Conservation (phyloP, 306 rosid species). For the Fragaria iinumae region DNA sequence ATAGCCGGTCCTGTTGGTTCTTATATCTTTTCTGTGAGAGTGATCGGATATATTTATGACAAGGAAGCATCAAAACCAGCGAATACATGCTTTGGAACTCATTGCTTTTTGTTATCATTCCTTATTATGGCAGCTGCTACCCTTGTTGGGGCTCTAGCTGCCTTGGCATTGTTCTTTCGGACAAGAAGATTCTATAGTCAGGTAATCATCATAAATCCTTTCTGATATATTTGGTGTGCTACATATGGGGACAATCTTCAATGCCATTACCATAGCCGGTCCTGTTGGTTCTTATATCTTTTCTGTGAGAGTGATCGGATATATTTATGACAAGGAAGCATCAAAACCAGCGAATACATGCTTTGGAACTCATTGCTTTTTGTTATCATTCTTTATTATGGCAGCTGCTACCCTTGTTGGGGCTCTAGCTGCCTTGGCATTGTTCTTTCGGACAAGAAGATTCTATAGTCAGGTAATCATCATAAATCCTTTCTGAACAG, state of each 20-base stretch:
- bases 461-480: constrained; percentile 43
- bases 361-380: constrained; percentile 51
- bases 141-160: constrained; percentile 48
- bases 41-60: constrained; percentile 28
- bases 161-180: constrained; percentile 50
- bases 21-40: constrained; percentile 33
- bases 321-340: constrained; percentile 30
- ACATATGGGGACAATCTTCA: constrained; percentile 36
- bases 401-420: constrained; percentile 49
- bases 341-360: constrained; percentile 36
- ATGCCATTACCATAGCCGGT: constrained; percentile 21
- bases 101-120: constrained; percentile 52
- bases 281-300: constrained; percentile 32
- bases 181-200: constrained; percentile 47
- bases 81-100: constrained; percentile 44
- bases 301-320: constrained; percentile 29
- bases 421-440: constrained; percentile 44
- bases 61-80: constrained; percentile 29
- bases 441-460: constrained; percentile 53
- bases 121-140: constrained; percentile 54
- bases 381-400: constrained; percentile 52
- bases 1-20: constrained; percentile 26
- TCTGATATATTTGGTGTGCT: constrained; percentile 28
- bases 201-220: constrained; percentile 30
- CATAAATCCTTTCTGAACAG: constrained; percentile 11